Evolutionary conservation across 1,284 basidiomycete species (phyloP), one percentile per base, ranked within the genome.

Genomic region (Heterobasidion parviporum): DNA sequence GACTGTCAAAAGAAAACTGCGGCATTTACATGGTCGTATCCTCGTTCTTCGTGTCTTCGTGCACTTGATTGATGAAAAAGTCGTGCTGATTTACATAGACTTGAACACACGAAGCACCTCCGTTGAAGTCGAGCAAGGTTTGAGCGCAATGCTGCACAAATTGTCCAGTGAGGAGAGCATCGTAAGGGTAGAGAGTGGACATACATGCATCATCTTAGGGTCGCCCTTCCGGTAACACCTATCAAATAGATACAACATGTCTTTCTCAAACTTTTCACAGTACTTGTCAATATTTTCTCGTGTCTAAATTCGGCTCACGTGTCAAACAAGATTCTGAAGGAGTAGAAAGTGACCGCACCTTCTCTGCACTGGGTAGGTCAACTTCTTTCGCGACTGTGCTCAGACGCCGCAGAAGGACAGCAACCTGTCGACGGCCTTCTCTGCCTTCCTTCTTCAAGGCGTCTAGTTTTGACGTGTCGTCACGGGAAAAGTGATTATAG

Each of bases 21-120:
- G 10, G 50, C n/a, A 35, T 36, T 34, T 65, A 92, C 89, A 95
- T 67, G 34, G 80, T 64, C 33, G 76, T 75, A 59, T 83, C 81
- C 52, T 82, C 80, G 54, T 74, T 74, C 48, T 77, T 72, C 60
- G 77, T 79, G 44, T 75, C 77, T 58, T 86, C 87, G 46, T 82
- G 80, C 46, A 87, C 81, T 55, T 89, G 83, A 67, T 97, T 96
- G 68, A 98, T 97, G 76, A 98, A 98, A 75, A 98, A 98, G 69
- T 99, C 97, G 67, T 99, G 97, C 70, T 99, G 97, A 65, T 99
- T 99, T 60, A 99, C 97, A 67, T 99, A 99, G 34, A 99, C 93
- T 71, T 98, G 95, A 6, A 99, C 92, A 67, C 96, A 99, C 5
- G 93, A 95, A 43, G 89, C 80, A 9, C 97, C 97, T 3, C 97